Evolutionary conservation across 495 filamentous ascomycete genomes (phyloP), one percentile per base, ranked within the genome.

Genomic region (Podospora tetraspora): DNA sequence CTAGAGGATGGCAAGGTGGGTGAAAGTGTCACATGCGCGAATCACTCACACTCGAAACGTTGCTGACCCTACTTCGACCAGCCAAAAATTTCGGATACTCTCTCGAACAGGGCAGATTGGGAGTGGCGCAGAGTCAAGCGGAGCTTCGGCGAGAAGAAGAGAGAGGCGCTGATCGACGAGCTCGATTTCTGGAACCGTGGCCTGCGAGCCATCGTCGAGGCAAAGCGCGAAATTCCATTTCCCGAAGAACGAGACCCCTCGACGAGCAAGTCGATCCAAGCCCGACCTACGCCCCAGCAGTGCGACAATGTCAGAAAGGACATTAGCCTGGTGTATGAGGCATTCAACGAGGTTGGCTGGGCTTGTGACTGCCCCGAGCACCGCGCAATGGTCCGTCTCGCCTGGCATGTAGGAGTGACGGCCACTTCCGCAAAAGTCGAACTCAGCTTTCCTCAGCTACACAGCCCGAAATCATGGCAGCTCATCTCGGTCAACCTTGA

Each of bases 171-270:
- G 2, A 37, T 68, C 8, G 6, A 63, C 16, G 21, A 68, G 23
- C 37, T 68, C 5, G 60, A 68, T 3, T 62, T 63, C 32, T 68
- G 59, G 66, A 68, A 68, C 60, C n/a, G 21, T 25, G 43, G 30
- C 22, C 66, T 68, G 3, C 29, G 66, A 60, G 30, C 32, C 19
- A 60, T 63, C 19, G 63, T 68, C 52, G 66, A 68, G 52, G 27
- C 27, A 29, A 68, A 68, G 24, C 21, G 8, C 23, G 66, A 68
- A 24, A 63, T 68, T 13, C 66, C 29, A 8, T 52, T 10, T 11
- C 60, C 63, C 21, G 66, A 57, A 24, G 66, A 68, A 34, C 60
- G 66, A 63, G 43, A 10, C n/a, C 11, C 66, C 63, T 68, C 34
- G 57, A 57, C 59, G 12, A 57, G 16, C 11, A 59, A 21, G 24